Conservation (phyloP, 306 rosid species). For the Adenanthera pavonina region DNA sequence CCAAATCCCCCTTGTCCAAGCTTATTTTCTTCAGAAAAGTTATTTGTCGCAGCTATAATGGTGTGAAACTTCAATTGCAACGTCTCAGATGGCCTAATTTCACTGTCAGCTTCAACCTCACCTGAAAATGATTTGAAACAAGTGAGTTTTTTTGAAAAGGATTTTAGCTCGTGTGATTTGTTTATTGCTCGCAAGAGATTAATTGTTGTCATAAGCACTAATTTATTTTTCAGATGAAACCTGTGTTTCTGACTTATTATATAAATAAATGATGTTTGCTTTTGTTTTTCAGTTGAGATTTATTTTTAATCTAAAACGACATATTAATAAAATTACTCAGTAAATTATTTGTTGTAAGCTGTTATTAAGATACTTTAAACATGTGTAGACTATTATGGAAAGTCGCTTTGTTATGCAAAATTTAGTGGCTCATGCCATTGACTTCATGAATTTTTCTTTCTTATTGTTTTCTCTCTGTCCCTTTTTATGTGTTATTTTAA, state of each 20-base stretch:
- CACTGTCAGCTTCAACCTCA: conserved; percentile 26
- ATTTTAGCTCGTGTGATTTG: not conserved
- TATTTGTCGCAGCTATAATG: conserved; percentile 46
- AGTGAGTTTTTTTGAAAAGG: not conserved
- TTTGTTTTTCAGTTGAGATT: not conserved
- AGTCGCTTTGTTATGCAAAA: not conserved
- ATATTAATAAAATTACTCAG: not conserved
- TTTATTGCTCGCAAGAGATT: not conserved
- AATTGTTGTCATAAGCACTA: not conserved
- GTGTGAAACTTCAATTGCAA: conserved; percentile 42
- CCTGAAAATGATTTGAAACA: not conserved
- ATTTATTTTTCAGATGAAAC: not conserved
- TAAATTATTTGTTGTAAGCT: not conserved
- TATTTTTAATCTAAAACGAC: too few species aligned
- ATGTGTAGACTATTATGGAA: not conserved
- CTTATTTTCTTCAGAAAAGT: conserved; percentile 51
- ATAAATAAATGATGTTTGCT: too few species aligned
- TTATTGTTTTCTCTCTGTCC: not conserved
- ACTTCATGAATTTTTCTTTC: not conserved
- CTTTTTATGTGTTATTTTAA: too few species aligned
- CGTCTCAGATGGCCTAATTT: conserved; percentile 37
- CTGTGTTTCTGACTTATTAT: too few species aligned
- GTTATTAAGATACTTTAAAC: not conserved
- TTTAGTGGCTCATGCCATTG: not conserved
- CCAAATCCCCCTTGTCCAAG: conserved; percentile 69